Conservation (phyloP, 345 rosid genomes). For the Populus euphratica region DNA sequence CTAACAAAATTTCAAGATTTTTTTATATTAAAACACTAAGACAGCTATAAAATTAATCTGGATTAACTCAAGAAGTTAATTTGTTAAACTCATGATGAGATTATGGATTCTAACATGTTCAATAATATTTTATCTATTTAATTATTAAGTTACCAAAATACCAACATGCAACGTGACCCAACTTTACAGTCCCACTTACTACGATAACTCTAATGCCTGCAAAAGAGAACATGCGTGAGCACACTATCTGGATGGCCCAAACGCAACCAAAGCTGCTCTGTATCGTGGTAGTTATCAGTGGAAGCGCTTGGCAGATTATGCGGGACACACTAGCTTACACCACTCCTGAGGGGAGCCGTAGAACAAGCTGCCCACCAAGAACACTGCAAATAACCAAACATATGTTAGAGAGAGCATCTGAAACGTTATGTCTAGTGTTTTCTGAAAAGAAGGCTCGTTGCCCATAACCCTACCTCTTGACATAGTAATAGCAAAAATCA, state of each 20-base stretch:
- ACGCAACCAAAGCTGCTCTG: not conserved
- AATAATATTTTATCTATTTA: not conserved
- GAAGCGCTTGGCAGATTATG: not conserved
- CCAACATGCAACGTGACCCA: slow-evolving; percentile 3
- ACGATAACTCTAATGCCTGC: not conserved
- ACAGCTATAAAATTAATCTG: too few relatives aligned
- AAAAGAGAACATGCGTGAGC: not conserved
- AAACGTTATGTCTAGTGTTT: not conserved
- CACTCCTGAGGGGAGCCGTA: slow-evolving; percentile 34
- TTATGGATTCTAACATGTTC: not conserved
- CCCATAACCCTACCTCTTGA: slow-evolving; percentile 13
- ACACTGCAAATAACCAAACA: slow-evolving; percentile 17
- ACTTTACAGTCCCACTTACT: slow-evolving; percentile 1
- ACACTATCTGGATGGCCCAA: not conserved
- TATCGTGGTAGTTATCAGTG: not conserved
- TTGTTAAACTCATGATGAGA: too few relatives aligned
- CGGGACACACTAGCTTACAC: slow-evolving; percentile 11
- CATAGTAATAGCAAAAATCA: slow-evolving; percentile 32
- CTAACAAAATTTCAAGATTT: too few relatives aligned
- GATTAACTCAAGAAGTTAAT: too few relatives aligned
- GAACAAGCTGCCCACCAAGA: slow-evolving; percentile 26
- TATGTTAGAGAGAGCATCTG: not conserved
- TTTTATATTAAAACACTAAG: too few relatives aligned
- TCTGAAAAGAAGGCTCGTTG: not conserved
- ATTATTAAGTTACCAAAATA: not conserved